A percentile compares a stretch with the other conserved stretches of the same genome.
Evolutionary conservation across 228 moss, liverwort and hornwort genomes (phyloP).

Genomic region (Sphagnum magellanicum): DNA sequence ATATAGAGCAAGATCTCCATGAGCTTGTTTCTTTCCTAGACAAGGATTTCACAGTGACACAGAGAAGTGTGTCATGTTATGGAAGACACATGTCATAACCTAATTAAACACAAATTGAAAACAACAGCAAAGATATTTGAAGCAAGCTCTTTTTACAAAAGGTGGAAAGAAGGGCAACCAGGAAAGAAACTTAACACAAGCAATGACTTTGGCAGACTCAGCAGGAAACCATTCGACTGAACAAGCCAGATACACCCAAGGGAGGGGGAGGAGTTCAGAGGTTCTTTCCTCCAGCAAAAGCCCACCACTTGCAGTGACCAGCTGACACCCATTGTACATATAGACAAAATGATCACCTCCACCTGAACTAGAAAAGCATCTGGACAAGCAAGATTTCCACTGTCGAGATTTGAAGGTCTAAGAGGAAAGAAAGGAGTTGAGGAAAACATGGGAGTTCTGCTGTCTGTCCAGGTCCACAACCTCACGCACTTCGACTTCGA

Average conservation of each 20-base stretch:
- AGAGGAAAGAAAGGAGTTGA: constrained; percentile 33
- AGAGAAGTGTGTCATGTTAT: too few relatives aligned
- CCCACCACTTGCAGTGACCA: constrained; percentile 69
- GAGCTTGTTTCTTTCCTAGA: too few relatives aligned
- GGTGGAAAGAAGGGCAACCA: constrained; percentile 59
- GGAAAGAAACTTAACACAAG: constrained; percentile 77
- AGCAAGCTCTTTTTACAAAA: too few relatives aligned
- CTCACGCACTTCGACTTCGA: constrained; percentile 77
- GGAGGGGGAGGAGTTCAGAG: constrained; percentile 60
- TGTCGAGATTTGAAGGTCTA: constrained; percentile 47
- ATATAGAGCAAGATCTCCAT: too few relatives aligned
- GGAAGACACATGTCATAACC: too few relatives aligned
- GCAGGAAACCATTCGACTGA: constrained; percentile 76
- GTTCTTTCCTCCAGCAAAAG: constrained; percentile 60
- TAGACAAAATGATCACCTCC: too few relatives aligned
- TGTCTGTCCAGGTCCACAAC: constrained; percentile 2
- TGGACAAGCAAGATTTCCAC: constrained; percentile 56
- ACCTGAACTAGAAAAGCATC: constrained; percentile 14
- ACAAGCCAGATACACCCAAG: constrained; percentile 61
- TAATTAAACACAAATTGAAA: too few relatives aligned
- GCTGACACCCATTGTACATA: constrained; percentile 29
- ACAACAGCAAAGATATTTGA: too few relatives aligned
- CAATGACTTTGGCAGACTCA: constrained; percentile 85
- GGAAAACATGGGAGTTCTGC: constrained; percentile 25
- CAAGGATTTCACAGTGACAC: too few relatives aligned